Base-by-base conservation (phyloP, 495 filamentous ascomycete species). In the Neurospora discreta region DNA sequence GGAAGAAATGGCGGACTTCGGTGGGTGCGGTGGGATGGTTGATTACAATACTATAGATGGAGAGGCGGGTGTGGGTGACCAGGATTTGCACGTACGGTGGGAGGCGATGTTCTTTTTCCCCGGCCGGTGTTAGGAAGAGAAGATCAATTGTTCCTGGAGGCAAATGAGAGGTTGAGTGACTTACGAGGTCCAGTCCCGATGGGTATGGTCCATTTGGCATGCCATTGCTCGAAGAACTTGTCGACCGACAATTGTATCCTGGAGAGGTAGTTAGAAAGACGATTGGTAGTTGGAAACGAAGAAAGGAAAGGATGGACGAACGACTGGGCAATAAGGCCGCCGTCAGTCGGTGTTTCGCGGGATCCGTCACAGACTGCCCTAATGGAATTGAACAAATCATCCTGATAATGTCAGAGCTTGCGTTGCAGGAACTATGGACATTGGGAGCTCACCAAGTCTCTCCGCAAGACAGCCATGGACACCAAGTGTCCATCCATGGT, bases 81-180 rank as follows among this genome's bases (percentile, higher is more conserved):
- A 92, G 81, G 68, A 92, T 92, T 69, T 92, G 89, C 36, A 92
- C 90, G 72, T 92, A 92, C 2, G 90, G 90, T 4, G 90, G 90
- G 15, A 91, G 84, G 10, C 85, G 85, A 36, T 84, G 84, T 73
- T 87, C 88, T 90, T 68, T 46, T 30, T 40, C 1, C 26, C 23
- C 60, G 33, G 9, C 15, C 10, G 5, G 23, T 60, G 23, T 60
- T 60, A 60, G 46, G 33, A 36, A 36, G 33, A 36, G 3, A 36
- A 36, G 33, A 36, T 36, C 4, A 36, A 36, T 36, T 36, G 33
- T 36, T 36, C 4, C 33, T n/a, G n/a, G n/a, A n/a, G n/a, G 33
- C 33, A 36, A 36, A 46, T 3, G n/a, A 46, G n/a, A 23, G 68
- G 16, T 7, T 68, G 23, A 1, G 6, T 6, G 13, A 76, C 82